Conservation (phyloP, 768 basidiomycete species). For the Tulasnella sp. region DNA sequence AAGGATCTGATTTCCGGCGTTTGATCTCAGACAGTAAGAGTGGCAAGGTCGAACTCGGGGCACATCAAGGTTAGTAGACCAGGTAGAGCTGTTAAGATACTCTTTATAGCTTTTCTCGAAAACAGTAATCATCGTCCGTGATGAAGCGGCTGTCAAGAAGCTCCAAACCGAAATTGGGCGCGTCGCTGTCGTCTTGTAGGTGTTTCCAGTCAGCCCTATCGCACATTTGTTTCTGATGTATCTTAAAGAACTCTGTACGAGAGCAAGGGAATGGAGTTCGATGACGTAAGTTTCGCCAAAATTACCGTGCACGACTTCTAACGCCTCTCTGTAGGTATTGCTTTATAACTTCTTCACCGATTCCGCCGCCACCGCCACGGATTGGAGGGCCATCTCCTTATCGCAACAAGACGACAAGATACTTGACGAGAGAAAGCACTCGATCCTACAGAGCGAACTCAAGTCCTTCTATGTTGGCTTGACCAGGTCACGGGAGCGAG, state of each 20-base stretch:
- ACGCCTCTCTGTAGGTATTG: constrained; percentile 55
- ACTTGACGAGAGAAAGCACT: constrained; percentile 15
- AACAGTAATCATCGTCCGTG: constrained; percentile 72
- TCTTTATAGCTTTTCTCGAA: constrained; percentile 53
- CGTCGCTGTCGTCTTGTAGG: not conserved
- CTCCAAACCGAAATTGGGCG: constrained; percentile 51
- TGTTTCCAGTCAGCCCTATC: not conserved
- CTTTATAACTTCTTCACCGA: constrained; percentile 76
- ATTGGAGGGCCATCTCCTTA: constrained; percentile 62
- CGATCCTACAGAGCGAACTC: constrained; percentile 32
- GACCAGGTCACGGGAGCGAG: constrained; percentile 32
- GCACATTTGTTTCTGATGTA: not conserved
- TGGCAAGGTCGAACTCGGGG: constrained; percentile 38
- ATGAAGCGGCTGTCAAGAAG: constrained; percentile 54
- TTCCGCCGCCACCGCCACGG: constrained; percentile 54
- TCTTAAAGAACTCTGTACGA: constrained; percentile 56
- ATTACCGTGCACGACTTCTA: not conserved
- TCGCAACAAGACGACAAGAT: not conserved
- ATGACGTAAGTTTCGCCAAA: constrained; percentile 52
- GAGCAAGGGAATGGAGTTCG: constrained; percentile 69
- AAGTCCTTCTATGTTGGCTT: constrained; percentile 35
- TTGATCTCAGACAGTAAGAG: not conserved
- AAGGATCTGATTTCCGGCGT: not conserved
- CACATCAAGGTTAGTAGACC: constrained; percentile 53
- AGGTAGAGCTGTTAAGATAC: not conserved